Evolutionary conservation across 2,329 filamentous ascomycete species (phyloP).

Genomic region (Nemania sp.): DNA sequence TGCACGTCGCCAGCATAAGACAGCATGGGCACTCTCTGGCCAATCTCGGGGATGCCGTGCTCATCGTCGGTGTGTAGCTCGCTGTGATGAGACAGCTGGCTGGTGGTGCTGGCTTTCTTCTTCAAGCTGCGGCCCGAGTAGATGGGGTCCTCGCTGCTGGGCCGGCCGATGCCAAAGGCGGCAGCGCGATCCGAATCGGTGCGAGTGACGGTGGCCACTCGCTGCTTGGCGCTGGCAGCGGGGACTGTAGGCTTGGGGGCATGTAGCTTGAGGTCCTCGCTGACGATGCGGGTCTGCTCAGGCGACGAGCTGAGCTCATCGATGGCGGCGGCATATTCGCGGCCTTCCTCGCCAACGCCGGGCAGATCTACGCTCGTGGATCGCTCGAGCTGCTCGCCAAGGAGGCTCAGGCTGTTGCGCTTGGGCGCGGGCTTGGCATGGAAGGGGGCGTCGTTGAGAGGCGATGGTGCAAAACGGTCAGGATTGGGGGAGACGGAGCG

Average conservation of each 20-base stretch:
- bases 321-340: constrained; percentile 72
- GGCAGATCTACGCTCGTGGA: constrained; percentile 81
- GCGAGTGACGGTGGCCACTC: constrained; percentile 81
- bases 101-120: constrained; percentile 62
- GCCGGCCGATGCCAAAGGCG: constrained; percentile 78
- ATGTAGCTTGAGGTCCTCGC: constrained; percentile 80
- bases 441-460: constrained; percentile 73
- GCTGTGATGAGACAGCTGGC: constrained; percentile 53
- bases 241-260: constrained; percentile 88
- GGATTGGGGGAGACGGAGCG: constrained; percentile 77
- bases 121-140: constrained; percentile 58
- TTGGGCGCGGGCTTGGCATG: constrained; percentile 50
- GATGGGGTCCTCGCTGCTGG: constrained; percentile 57
- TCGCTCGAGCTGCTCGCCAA: constrained; percentile 56
- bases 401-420: constrained; percentile 43
- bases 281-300: constrained; percentile 76
- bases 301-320: constrained; percentile 57
- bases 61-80: constrained; percentile 67
- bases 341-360: constrained; percentile 85
- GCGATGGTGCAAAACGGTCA: constrained; percentile 81
- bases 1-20: constrained; percentile 92
- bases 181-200: constrained; percentile 89
- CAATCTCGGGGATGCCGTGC: constrained; percentile 89
- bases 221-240: constrained; percentile 77
- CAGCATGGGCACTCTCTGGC: constrained; percentile 91